Base-by-base conservation (phyloP, 805 yeast species). In the Candida jianshihensis region DNA sequence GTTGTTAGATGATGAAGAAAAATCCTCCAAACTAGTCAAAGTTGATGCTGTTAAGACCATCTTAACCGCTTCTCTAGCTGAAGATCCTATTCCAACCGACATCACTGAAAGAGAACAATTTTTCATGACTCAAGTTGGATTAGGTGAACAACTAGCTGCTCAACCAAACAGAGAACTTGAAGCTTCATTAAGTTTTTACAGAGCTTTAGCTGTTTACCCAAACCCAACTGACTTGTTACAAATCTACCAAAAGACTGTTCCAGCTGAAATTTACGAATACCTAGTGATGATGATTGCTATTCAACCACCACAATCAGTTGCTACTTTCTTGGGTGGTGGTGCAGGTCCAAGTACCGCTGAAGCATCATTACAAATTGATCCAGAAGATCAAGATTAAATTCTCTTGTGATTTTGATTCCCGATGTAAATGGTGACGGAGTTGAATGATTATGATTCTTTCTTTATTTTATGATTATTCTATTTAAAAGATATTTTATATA, bases 161-260 rank as follows among this genome's bases (percentile, higher is more conserved):
- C 55, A 65, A 24, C 78, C 82, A 43, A 81, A 79, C 46, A 71
- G 74, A 48, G 86, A 83, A 59, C 63, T 82, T 45, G 86, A 81
- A 41, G 81, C 97, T 31, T 97, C 98, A 26, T 69, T 89, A 48
- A 74, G 81, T 48, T 92, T 88, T 73, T 92, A 92, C 75, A 84
- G 86, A 62, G 97, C 97, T 12, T 71, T 92, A 56, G 75, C 86
- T 29, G 89, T 88, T 34, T 90, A 89, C 62, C 97, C 98, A 43
- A 81, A 83, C 61, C 99, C 98, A 41, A 81, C 94, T 38, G 96
- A 87, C 53, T 76, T 92, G 51, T 71, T 92, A 57, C 82, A 81
- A 35, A 79, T 90, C 52, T 90, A 86, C 66, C 96, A 90, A 68
- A 83, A 83, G 68, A 73, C 89, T 36, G 78, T 90, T 46, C 89